Evolutionary conservation across 2,329 filamentous ascomycete species (phyloP).

Genomic region (Onygenales sp.): DNA sequence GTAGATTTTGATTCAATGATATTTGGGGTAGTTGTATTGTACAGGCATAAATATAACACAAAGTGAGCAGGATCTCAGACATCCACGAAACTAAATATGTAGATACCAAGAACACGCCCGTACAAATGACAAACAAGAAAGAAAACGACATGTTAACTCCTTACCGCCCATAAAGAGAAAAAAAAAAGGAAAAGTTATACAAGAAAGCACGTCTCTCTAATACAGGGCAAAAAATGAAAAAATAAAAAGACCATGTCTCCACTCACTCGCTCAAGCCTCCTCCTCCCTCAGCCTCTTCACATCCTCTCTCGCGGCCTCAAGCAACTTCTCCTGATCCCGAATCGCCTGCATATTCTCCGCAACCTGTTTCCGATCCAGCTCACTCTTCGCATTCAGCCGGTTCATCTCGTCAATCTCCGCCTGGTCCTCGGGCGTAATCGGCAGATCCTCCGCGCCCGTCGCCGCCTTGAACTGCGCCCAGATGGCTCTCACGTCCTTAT

Average conservation of each 20-base stretch:
- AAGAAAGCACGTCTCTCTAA: background rate
- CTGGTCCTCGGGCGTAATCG: constrained; percentile 24
- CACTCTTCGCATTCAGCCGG: constrained; percentile 24
- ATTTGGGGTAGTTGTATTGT: too few species aligned
- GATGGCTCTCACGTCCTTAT: constrained; percentile 31
- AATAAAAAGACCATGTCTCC: background rate
- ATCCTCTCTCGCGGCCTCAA: constrained; percentile 35
- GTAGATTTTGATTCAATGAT: too few species aligned
- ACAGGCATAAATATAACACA: too few species aligned
- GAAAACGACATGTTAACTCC: constrained; percentile 3
- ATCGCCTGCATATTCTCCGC: constrained; percentile 31
- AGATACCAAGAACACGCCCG: too few species aligned
- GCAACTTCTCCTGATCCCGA: constrained; percentile 36
- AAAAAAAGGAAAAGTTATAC: background rate
- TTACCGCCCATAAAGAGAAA: background rate
- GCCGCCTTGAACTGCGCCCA: constrained; percentile 32
- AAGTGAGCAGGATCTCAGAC: too few species aligned
- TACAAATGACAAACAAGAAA: background rate
- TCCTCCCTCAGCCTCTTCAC: constrained; percentile 31
- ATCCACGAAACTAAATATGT: too few species aligned
- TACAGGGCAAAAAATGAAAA: background rate
- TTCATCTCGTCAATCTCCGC: constrained; percentile 26
- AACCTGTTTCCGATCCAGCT: constrained; percentile 31
- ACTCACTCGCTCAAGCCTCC: constrained; percentile 9
- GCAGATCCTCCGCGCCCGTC: constrained; percentile 40